A percentile compares a stretch with the other conserved stretches of the same genome.
Evolutionary conservation across 345 rosid species (phyloP).

Genomic region (Hypericum androsaemum): DNA sequence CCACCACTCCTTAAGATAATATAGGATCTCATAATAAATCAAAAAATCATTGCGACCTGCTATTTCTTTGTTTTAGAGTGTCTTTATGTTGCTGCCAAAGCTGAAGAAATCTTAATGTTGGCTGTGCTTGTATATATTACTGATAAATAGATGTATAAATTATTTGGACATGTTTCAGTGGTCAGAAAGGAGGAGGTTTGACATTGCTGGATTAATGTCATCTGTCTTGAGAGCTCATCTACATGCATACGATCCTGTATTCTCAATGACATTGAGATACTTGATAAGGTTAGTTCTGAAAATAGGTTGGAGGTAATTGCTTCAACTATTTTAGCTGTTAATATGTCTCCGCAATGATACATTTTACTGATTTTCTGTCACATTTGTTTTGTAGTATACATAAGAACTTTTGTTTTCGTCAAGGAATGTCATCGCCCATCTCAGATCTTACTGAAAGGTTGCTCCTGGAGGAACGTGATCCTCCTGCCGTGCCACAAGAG

Average conservation of each 20-base stretch:
- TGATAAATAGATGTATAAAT: conserved; percentile 4
- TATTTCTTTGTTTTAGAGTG: too few relatives aligned
- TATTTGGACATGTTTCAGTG: conserved; percentile 44
- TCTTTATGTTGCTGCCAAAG: too few relatives aligned
- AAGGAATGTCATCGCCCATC: conserved; percentile 71
- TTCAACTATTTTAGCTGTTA: not conserved
- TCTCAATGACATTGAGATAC: conserved; percentile 79
- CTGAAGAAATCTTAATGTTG: too few relatives aligned
- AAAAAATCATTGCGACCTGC: too few relatives aligned
- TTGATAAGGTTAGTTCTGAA: conserved; percentile 49
- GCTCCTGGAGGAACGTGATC: conserved; percentile 78
- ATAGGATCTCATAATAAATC: too few relatives aligned
- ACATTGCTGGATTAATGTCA: conserved; percentile 83
- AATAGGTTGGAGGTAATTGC: not conserved
- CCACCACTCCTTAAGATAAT: too few relatives aligned
- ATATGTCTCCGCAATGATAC: conserved; percentile 1
- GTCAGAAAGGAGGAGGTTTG: conserved; percentile 81
- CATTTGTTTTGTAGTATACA: conserved; percentile 61
- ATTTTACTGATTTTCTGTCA: conserved; percentile 6
- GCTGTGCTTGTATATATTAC: not conserved
- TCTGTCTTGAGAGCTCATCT: conserved; percentile 82
- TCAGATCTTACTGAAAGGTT: conserved; percentile 79
- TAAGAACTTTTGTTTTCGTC: conserved; percentile 66
- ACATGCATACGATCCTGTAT: conserved; percentile 75
- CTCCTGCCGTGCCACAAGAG: conserved; percentile 69